Evolutionary conservation across 176 grass and related monocot species (phyloP).

Genomic region (Cenchrus purpureus): DNA sequence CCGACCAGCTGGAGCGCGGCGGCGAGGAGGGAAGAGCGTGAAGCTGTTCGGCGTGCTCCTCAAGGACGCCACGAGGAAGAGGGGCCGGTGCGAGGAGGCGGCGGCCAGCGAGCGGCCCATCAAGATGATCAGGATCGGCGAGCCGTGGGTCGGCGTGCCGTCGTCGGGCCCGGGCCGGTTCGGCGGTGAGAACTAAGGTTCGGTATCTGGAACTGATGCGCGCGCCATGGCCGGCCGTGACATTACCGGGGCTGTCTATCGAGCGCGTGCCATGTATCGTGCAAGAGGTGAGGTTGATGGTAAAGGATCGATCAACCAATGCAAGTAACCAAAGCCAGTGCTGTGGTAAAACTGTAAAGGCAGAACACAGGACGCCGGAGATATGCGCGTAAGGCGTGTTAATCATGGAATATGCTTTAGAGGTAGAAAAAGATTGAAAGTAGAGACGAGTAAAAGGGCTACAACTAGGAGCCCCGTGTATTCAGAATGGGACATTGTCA

Average conservation of each 20-base stretch:
- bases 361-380: constrained; percentile 1
- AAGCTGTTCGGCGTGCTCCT: constrained; percentile 83
- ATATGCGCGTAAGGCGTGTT: not conserved
- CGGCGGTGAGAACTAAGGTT: constrained; percentile 43
- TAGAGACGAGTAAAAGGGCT: not conserved
- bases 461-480: not conserved
- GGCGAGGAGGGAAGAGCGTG: constrained; percentile 41
- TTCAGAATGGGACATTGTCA: constrained; percentile 7
- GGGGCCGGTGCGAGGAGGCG: constrained; percentile 51
- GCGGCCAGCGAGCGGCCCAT: constrained; percentile 48
- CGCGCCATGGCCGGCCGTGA: not conserved
- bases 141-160: constrained; percentile 58
- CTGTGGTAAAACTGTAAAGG: constrained; percentile 24
- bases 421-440: not conserved
- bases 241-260: not conserved
- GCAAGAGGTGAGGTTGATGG: constrained; percentile 14
- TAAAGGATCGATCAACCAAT: constrained; percentile 10
- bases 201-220: constrained; percentile 12
- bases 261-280: not conserved
- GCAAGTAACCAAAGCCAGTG: constrained; percentile 18
- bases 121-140: constrained; percentile 60
- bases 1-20: not conserved
- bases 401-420: not conserved
- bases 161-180: constrained; percentile 42
- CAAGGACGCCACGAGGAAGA: constrained; percentile 48